These are phyloP conservation scores for Firmiana major DNA, from an alignment of 345 rosid genomes.

Conservation along the genomic window DNA sequence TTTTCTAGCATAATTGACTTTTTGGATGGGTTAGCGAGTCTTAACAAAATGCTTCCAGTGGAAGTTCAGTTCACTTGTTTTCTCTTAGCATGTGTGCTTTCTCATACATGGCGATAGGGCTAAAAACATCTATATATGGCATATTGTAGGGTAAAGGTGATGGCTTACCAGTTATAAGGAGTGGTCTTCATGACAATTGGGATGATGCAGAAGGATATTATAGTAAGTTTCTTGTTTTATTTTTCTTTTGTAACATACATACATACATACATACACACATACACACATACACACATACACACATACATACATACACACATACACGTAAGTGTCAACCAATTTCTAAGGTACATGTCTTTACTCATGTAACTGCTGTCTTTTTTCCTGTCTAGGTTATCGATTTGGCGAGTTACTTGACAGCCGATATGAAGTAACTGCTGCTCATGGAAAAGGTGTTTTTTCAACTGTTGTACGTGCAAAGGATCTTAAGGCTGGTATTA, in stretches of 20 bases:
- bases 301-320: too few relatives aligned
- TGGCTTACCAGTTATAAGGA: constrained; percentile 63
- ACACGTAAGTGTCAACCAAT: too few relatives aligned
- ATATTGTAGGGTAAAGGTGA: constrained; percentile 61
- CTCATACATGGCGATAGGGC: not conserved
- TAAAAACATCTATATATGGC: not conserved
- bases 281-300: too few relatives aligned
- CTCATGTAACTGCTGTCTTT: constrained; percentile 1
- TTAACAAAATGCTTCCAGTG: not conserved
- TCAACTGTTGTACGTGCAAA: constrained; percentile 93
- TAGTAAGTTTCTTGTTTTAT: constrained; percentile 53
- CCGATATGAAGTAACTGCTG: constrained; percentile 90
- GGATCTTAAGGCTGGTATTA: constrained; percentile 69
- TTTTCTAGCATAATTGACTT: not conserved
- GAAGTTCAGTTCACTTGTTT: not conserved
- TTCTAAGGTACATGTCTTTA: not conserved
- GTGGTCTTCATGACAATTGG: constrained; percentile 96
- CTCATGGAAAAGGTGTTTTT: constrained; percentile 98
- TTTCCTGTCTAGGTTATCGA: constrained; percentile 59
- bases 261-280: too few relatives aligned
- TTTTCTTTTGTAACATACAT: not conserved
- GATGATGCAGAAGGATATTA: constrained; percentile 99
- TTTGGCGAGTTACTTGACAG: constrained; percentile 95
- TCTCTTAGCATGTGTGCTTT: not conserved
- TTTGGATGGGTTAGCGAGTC: not conserved